These are phyloP conservation scores for Zea luxurians DNA, from an alignment of 176 grass and related monocot genomes.

Conservation along the genomic window DNA sequence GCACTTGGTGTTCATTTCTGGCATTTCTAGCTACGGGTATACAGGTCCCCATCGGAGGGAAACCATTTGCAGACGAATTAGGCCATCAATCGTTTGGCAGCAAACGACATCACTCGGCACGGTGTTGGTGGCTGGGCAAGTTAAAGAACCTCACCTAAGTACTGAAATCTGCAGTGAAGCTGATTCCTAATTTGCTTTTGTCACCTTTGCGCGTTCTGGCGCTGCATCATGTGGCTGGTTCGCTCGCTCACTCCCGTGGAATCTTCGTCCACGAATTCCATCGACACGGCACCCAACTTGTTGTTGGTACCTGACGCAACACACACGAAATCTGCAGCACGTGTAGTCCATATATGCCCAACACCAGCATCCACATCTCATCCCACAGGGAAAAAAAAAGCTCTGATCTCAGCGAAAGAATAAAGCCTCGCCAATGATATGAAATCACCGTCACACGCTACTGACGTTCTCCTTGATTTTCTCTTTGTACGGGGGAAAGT, in stretches of 20 bases:
- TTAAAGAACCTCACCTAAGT: background rate
- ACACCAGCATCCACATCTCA: background rate
- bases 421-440: background rate
- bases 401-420: background rate
- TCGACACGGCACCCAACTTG: background rate
- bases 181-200: background rate
- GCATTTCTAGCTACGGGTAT: background rate
- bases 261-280: background rate
- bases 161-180: background rate
- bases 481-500: background rate
- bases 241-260: background rate
- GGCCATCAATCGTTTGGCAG: background rate
- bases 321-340: background rate
- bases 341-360: background rate
- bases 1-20: background rate
- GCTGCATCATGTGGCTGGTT: background rate
- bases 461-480: background rate
- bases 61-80: background rate
- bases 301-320: background rate
- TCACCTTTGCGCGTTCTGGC: background rate
- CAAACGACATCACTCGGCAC: background rate
- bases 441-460: background rate
- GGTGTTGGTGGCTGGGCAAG: background rate
- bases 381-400: background rate
- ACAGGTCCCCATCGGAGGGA: background rate